These are phyloP conservation scores for Melocanna baccifera DNA, from an alignment of 176 grass and related monocot genomes.

Conservation along the genomic window DNA sequence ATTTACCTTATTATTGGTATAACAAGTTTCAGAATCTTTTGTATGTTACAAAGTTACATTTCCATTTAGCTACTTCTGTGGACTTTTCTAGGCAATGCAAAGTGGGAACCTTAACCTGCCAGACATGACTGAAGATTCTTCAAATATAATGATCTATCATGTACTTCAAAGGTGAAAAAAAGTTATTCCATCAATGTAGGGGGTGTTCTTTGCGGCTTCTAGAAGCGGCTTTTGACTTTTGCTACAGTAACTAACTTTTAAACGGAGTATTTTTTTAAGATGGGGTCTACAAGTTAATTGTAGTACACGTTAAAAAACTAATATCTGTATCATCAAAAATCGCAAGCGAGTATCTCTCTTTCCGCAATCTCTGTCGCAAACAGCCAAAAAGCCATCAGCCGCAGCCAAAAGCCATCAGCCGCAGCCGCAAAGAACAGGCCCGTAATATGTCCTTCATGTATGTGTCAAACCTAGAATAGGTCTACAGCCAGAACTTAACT, in stretches of 20 bases:
- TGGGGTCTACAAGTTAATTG: too few species aligned
- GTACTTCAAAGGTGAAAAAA: slow-evolving; percentile 39
- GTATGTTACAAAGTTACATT: slow-evolving; percentile 13
- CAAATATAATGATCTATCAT: slow-evolving; percentile 89
- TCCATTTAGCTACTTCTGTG: slow-evolving; percentile 9
- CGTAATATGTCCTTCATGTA: neutral
- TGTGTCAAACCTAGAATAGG: neutral
- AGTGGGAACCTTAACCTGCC: slow-evolving; percentile 68
- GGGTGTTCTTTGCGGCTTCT: too few species aligned
- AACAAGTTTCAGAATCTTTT: neutral
- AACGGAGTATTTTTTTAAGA: too few species aligned
- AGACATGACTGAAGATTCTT: slow-evolving; percentile 69
- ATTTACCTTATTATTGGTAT: slow-evolving; percentile 27
- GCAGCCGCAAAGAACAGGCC: too few species aligned
- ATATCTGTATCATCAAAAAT: too few species aligned
- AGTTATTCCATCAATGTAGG: neutral
- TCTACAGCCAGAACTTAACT: neutral
- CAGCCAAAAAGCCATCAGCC: too few species aligned
- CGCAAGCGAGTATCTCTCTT: too few species aligned
- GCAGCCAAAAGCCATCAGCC: too few species aligned
- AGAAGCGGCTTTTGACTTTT: too few species aligned
- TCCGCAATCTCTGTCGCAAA: too few species aligned
- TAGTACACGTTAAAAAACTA: too few species aligned
- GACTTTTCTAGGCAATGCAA: slow-evolving; percentile 77
- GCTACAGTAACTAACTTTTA: too few species aligned